Percentiles rank a stretch among this genome's conserved stretches.
Conservation (phyloP, 345 rosid genomes). For the Bruguiera parviflora region DNA sequence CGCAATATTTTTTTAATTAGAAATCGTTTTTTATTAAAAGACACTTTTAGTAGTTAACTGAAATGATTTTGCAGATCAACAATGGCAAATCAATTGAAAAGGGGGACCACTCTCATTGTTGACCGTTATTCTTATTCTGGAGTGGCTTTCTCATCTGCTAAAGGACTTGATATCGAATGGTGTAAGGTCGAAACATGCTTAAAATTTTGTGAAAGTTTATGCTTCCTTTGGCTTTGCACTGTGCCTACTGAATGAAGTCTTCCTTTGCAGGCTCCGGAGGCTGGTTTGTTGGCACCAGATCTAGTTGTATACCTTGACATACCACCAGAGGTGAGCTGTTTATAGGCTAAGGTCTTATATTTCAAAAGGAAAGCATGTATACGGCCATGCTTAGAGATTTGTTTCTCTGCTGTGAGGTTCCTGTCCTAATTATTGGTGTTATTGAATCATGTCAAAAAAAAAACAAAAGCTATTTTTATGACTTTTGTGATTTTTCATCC, state of each 20-base stretch:
- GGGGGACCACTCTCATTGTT: conserved; percentile 75
- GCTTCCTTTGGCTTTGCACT: neutral
- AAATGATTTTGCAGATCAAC: conserved; percentile 48
- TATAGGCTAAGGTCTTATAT: neutral
- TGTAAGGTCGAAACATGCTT: conserved; percentile 55
- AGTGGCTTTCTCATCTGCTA: conserved; percentile 90
- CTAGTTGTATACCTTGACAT: conserved; percentile 68
- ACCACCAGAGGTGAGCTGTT: conserved; percentile 60
- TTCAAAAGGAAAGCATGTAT: neutral
- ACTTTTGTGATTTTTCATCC: no score
- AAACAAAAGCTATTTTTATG: no score
- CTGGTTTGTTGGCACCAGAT: conserved; percentile 82
- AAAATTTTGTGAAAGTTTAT: neutral
- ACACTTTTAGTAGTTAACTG: neutral
- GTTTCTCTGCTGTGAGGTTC: no score
- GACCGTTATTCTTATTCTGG: conserved; percentile 94
- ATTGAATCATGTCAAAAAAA: no score
- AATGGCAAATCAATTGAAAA: conserved; percentile 73
- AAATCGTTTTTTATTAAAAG: no score
- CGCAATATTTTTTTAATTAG: no score
- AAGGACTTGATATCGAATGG: conserved; percentile 82
- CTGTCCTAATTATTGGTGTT: no score
- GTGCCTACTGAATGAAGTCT: conserved; percentile 1
- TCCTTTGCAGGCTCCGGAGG: conserved; percentile 61
- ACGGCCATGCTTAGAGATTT: neutral